phyloP scores from a whole-genome alignment of 2,329 filamentous ascomycete species.

The Beauveria sp. region DNA sequence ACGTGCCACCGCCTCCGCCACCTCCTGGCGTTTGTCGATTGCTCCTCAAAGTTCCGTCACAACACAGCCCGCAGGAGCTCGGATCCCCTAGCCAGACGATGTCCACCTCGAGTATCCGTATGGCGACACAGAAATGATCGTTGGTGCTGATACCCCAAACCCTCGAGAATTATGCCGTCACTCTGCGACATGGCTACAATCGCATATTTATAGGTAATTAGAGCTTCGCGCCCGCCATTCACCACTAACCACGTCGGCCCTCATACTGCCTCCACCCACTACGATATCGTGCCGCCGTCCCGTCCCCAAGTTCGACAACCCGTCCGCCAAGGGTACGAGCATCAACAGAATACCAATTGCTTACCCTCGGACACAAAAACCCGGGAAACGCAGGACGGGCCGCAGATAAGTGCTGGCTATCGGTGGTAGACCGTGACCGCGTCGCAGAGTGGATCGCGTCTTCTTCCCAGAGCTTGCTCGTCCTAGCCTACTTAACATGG shows the following conservation, averaged over 20 bases:
- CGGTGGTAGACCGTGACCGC: slow-evolving; percentile 1
- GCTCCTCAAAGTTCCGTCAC: neutral
- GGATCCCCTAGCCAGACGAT: neutral
- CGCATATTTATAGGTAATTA: neutral
- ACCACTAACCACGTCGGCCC: neutral
- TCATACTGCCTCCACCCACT: neutral
- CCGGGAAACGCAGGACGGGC: neutral
- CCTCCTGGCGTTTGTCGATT: slow-evolving; percentile 4
- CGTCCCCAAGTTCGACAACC: neutral
- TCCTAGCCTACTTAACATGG: slow-evolving; percentile 1
- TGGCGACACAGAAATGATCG: neutral
- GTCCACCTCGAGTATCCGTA: neutral
- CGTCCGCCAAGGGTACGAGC: neutral
- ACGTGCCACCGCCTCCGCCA: neutral
- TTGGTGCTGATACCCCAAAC: neutral
- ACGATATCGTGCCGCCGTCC: neutral
- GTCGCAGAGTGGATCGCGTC: slow-evolving; percentile 5
- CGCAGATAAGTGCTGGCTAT: neutral
- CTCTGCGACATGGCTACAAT: neutral
- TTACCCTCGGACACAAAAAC: neutral
- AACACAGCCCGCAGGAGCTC: neutral
- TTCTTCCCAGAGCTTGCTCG: neutral
- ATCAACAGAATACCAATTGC: neutral
- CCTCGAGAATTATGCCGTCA: neutral
- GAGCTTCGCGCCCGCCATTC: neutral